Percentiles rank a stretch among this genome's conserved stretches.
These are phyloP conservation scores for Discostella pseudostelligera DNA, from an alignment of 108 stramenopile genomes.

Conservation along the genomic window DNA sequence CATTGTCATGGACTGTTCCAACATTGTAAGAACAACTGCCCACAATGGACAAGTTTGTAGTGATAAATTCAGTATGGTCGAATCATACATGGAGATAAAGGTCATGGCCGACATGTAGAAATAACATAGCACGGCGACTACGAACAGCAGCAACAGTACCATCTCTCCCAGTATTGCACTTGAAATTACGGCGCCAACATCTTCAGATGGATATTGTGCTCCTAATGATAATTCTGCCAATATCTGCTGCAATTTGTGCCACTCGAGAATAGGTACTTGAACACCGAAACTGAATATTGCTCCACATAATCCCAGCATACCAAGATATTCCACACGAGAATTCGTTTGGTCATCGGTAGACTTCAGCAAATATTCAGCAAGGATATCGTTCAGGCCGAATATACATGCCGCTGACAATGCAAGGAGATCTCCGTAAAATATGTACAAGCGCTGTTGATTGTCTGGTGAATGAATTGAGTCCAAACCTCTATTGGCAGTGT, in stretches of 20 bases:
- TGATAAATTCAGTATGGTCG: slow-evolving; percentile 71
- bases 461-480: too few species aligned
- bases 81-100: slow-evolving; percentile 66
- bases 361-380: slow-evolving; percentile 65
- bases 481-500: background rate
- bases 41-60: slow-evolving; percentile 67
- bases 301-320: slow-evolving; percentile 78
- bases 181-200: background rate
- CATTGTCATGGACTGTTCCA: slow-evolving; percentile 6
- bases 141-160: slow-evolving; percentile 2
- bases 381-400: slow-evolving; percentile 66
- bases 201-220: too few species aligned
- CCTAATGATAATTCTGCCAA: too few species aligned
- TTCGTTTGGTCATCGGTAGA: slow-evolving; percentile 48
- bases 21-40: slow-evolving; percentile 64
- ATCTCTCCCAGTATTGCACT: background rate
- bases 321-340: slow-evolving; percentile 71
- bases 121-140: slow-evolving; percentile 50
- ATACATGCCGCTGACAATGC: slow-evolving; percentile 59
- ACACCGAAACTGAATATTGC: slow-evolving; percentile 44
- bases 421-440: slow-evolving; percentile 53
- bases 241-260: slow-evolving; percentile 20
- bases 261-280: slow-evolving; percentile 47
- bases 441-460: too few species aligned
- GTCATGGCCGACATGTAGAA: slow-evolving; percentile 59